Evolutionary conservation across 768 basidiomycete genomes (phyloP), one percentile per base, ranked within the genome.

Genomic region (Thelephora aurantiotincta): DNA sequence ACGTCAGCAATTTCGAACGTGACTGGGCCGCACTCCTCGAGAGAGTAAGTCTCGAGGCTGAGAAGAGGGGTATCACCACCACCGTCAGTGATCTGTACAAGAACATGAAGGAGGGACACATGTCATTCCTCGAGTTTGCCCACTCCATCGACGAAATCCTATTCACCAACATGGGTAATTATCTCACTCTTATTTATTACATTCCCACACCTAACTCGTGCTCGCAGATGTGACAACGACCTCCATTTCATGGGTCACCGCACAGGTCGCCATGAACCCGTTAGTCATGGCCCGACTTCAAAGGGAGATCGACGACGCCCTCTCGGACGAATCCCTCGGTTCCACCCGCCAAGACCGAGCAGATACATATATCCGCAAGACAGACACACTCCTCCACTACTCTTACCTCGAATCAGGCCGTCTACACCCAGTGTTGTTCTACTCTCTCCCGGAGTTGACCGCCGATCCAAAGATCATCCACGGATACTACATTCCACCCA

Each of bases 401-500:
- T 47, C 38, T 34, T 47, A 35, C 23, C 46, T 47, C 6, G 46
- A 47, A 34, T 30, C 46, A 1, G 23, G 30, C 6, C 26, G 46
- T 14, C 23, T 47, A 4, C 23, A 37, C 16, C 46, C 46, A 14
- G 46, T 47, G 11, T 34, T 47, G 9, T 47, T 33, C 35, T 47
- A 33, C 34, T 22, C 46, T 3, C 18, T 47, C 16, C 46, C 46
- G 7, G 46, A 47, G 35, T 30, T 47, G 34, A 33, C 35, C 2
- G 23, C 26, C 12, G 46, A 47, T 9, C 30, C 46, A 11, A 47
- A 47, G 46, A 35, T 36, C 30, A 20, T 47, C 23, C 30, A 35
- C 34, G 46, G 46, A 30, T 47, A 47, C 46, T 47, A 47, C 33
- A 30, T 47, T 18, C 46, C 46, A 18, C 26, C 23, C 16, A 20